Evolutionary conservation across 1,139 yeast genomes (phyloP).

Genomic region (Kodamaea fungicola): DNA sequence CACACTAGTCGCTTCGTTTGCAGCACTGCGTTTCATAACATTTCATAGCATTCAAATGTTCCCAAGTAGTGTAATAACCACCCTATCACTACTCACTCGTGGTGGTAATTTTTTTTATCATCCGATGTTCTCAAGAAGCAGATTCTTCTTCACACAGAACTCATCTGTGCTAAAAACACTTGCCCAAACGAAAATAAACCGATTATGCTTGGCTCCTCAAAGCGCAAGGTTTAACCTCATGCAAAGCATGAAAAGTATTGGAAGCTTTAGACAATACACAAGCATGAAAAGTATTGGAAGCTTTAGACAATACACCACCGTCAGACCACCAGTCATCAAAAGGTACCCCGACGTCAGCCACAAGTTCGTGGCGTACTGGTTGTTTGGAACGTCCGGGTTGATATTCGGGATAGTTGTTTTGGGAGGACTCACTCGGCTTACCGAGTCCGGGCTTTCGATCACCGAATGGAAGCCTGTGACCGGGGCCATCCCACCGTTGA

Average conservation of each 20-base stretch:
- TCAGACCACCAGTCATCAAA: not conserved
- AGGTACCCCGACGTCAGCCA: constrained; percentile 27
- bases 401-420: constrained; percentile 95
- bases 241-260: not conserved
- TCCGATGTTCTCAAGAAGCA: constrained; percentile 33
- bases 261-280: not conserved
- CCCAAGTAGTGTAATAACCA: too few relatives aligned
- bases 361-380: constrained; percentile 77
- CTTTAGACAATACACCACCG: not conserved
- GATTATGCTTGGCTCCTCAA: constrained; percentile 12
- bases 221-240: constrained; percentile 3
- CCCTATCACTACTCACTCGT: too few relatives aligned
- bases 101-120: too few relatives aligned
- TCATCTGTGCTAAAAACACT: constrained; percentile 31
- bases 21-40: too few relatives aligned
- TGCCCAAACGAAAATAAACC: constrained; percentile 21
- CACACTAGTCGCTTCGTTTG: too few relatives aligned
- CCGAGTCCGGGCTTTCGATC: constrained; percentile 93
- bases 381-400: constrained; percentile 82
- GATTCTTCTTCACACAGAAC: constrained; percentile 45
- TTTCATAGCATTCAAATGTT: too few relatives aligned
- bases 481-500: constrained; percentile 86
- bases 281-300: not conserved
- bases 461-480: constrained; percentile 99
- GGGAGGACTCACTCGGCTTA: constrained; percentile 92